phyloP scores from a whole-genome alignment of 2,329 filamentous ascomycete genomes.

The Paracoccidioides brasiliensis region DNA sequence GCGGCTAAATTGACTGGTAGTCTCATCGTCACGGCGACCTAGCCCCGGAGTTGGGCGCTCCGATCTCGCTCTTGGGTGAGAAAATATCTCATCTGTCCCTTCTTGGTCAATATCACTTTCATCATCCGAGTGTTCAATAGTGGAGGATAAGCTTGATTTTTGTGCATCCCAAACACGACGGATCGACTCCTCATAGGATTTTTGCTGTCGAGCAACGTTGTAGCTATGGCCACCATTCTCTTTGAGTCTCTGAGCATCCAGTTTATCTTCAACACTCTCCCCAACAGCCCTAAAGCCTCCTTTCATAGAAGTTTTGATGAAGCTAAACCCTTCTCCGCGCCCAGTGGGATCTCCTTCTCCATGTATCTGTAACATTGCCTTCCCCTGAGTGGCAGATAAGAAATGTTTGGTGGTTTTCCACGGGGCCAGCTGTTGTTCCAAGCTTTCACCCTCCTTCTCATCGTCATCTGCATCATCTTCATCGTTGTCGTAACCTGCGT shows the following conservation, averaged over 20 bases:
- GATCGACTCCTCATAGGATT: slow-evolving; percentile 83
- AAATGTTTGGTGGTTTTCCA: slow-evolving; percentile 98
- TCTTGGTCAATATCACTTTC: slow-evolving; percentile 50
- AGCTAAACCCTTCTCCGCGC: slow-evolving; percentile 86
- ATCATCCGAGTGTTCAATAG: slow-evolving; percentile 59
- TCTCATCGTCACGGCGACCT: slow-evolving; percentile 55
- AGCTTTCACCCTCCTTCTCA: slow-evolving; percentile 57
- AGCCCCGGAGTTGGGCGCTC: slow-evolving; percentile 43
- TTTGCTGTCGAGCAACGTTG: slow-evolving; percentile 90
- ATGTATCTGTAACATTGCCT: slow-evolving; percentile 92
- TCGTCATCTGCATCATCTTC: slow-evolving; percentile 54
- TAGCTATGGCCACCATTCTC: slow-evolving; percentile 81
- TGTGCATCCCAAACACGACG: slow-evolving; percentile 86
- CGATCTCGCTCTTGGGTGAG: slow-evolving; percentile 51
- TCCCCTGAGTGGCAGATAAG: slow-evolving; percentile 80
- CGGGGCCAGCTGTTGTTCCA: slow-evolving; percentile 80
- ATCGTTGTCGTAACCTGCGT: slow-evolving; percentile 68
- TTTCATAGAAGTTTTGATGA: slow-evolving; percentile 98
- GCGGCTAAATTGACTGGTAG: slow-evolving; percentile 62
- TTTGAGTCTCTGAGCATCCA: slow-evolving; percentile 60
- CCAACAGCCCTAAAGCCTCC: slow-evolving; percentile 86
- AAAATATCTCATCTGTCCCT: slow-evolving; percentile 36
- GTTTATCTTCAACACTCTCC: slow-evolving; percentile 75
- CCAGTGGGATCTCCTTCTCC: slow-evolving; percentile 91
- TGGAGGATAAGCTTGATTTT: slow-evolving; percentile 61